phyloP scores from a whole-genome alignment of 371 early-diverging fungal species.

The Mortierella sp. region DNA sequence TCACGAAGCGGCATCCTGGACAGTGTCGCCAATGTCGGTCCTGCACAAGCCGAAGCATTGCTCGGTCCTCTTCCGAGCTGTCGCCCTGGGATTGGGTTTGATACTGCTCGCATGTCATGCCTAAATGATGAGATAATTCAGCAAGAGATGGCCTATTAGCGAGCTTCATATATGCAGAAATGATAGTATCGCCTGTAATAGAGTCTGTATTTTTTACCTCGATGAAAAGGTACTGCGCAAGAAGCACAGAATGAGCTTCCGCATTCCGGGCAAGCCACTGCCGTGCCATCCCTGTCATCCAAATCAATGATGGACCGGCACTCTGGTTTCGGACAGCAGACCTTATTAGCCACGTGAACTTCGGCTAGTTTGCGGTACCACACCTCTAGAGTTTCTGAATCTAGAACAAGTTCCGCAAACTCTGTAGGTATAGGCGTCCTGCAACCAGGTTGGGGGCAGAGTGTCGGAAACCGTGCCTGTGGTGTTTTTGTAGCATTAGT shows the following conservation, averaged over 20 bases:
- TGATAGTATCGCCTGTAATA: too few species aligned
- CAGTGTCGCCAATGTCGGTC: slow-evolving; percentile 56
- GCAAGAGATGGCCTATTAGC: neutral
- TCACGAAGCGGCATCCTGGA: slow-evolving; percentile 54
- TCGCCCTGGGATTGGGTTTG: slow-evolving; percentile 28
- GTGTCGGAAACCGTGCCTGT: slow-evolving; percentile 38
- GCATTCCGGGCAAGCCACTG: slow-evolving; percentile 53
- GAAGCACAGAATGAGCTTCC: slow-evolving; percentile 50
- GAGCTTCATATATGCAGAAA: too few species aligned
- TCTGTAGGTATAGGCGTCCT: slow-evolving; percentile 49
- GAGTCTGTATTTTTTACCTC: slow-evolving; percentile 34
- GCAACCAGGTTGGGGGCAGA: slow-evolving; percentile 51
- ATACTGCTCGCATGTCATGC: slow-evolving; percentile 47
- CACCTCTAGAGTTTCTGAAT: slow-evolving; percentile 27
- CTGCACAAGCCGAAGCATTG: slow-evolving; percentile 46
- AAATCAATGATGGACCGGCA: slow-evolving; percentile 51
- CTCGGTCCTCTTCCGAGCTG: slow-evolving; percentile 49
- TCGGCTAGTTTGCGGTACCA: slow-evolving; percentile 56
- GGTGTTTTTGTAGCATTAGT: slow-evolving; percentile 36
- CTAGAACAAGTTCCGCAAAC: slow-evolving; percentile 48
- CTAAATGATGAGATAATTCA: neutral
- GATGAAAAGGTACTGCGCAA: slow-evolving; percentile 54
- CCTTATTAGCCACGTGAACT: slow-evolving; percentile 54
- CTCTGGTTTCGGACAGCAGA: slow-evolving; percentile 46
- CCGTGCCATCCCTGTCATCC: slow-evolving; percentile 54